phyloP scores from a whole-genome alignment of 805 yeast species.

The Candida ascalaphidarum region DNA sequence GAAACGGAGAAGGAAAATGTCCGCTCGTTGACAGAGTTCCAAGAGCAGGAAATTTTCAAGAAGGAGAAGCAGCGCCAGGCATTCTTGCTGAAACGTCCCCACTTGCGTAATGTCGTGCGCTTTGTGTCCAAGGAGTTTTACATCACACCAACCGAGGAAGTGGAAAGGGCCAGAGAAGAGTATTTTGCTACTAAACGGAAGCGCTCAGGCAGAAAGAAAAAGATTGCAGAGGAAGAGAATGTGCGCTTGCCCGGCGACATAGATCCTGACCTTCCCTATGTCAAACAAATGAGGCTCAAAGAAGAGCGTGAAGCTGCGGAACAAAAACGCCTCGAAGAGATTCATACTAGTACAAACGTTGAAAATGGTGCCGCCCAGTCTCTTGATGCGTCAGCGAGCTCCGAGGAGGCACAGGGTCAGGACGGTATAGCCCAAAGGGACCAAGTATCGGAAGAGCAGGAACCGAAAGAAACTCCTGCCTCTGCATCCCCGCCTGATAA shows the following conservation, averaged over 20 bases:
- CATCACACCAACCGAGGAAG: conserved; percentile 59
- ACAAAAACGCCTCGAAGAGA: conserved; percentile 8
- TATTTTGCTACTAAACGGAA: no score
- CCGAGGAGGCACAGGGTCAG: no score
- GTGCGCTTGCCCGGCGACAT: conserved; percentile 23
- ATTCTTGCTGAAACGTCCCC: conserved; percentile 55
- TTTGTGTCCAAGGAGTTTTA: conserved; percentile 37
- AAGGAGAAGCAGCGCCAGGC: conserved; percentile 71
- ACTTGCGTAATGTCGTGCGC: conserved; percentile 52
- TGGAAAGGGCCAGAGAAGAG: conserved; percentile 37
- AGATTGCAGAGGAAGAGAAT: conserved; percentile 19
- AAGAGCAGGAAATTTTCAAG: conserved; percentile 77
- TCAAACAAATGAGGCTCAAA: no score
- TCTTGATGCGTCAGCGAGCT: no score
- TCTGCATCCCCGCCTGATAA: no score
- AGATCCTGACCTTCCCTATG: conserved; percentile 16
- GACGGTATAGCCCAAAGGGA: not conserved
- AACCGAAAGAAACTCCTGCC: no score
- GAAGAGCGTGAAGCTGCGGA: conserved; percentile 19
- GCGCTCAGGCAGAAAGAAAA: no score
- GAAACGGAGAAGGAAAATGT: conserved; percentile 77
- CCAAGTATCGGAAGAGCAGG: no score
- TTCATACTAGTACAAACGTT: not conserved
- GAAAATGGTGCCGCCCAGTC: no score
- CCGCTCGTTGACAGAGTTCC: conserved; percentile 63